These are phyloP conservation scores for Erigeron canadensis DNA, from an alignment of 129 eudicot genomes.

Conservation along the genomic window DNA sequence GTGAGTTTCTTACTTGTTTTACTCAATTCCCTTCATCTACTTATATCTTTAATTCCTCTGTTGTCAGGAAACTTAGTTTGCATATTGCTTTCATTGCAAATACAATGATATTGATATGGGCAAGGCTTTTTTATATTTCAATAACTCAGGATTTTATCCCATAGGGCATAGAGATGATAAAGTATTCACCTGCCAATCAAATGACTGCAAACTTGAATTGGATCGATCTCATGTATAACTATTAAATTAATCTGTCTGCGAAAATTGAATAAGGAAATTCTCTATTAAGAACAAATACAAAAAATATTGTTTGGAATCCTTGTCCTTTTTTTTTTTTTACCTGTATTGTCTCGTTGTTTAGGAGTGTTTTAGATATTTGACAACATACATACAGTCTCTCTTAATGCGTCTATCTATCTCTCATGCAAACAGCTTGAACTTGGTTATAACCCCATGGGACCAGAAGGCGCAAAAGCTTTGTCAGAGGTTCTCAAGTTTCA, in stretches of 20 bases:
- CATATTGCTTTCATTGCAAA: background rate
- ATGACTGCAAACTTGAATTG: too few relatives aligned
- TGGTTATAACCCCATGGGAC: slow-evolving; percentile 95
- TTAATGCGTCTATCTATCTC: background rate
- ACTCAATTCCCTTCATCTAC: slow-evolving; percentile 1
- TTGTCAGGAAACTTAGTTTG: too few relatives aligned
- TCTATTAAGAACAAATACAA: too few relatives aligned
- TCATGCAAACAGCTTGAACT: slow-evolving; percentile 71
- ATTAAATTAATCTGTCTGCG: too few relatives aligned
- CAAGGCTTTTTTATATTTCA: background rate
- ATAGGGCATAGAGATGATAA: too few relatives aligned
- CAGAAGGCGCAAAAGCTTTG: slow-evolving; percentile 91
- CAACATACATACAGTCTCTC: slow-evolving; percentile 2
- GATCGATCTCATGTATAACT: too few relatives aligned
- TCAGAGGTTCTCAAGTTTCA: slow-evolving; percentile 89
- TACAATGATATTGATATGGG: slow-evolving; percentile 5
- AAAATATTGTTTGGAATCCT: too few relatives aligned
- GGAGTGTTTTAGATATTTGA: slow-evolving; percentile 16
- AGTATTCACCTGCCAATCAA: too few relatives aligned
- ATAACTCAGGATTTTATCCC: too few relatives aligned
- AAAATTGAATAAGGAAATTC: too few relatives aligned
- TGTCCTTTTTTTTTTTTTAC: too few relatives aligned
- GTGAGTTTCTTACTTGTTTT: slow-evolving; percentile 42
- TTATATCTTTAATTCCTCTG: too few relatives aligned
- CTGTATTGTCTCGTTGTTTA: background rate